Evolutionary conservation across 106 monocot species (phyloP).

Genomic region (Chionographis japonica): DNA sequence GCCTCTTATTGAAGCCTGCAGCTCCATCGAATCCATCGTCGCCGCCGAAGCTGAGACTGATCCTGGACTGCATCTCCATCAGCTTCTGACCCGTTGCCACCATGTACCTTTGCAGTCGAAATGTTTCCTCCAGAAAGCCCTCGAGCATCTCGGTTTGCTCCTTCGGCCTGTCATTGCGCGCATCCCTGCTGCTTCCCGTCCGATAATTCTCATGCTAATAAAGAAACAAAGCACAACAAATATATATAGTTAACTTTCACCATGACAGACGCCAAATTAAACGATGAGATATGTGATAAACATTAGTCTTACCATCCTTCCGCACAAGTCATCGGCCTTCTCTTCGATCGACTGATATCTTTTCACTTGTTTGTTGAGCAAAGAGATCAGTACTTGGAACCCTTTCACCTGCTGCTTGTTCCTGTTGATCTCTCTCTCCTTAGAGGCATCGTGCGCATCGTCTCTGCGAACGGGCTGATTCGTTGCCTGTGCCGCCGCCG

Average conservation of each 20-base stretch:
- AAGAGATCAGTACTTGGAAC: slow-evolving; percentile 31
- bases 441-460: neutral
- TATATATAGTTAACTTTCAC: no score
- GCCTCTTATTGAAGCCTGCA: slow-evolving; percentile 50
- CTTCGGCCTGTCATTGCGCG: slow-evolving; percentile 12
- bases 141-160: slow-evolving; percentile 41
- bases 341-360: slow-evolving; percentile 82
- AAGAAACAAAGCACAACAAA: neutral
- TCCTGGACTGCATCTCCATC: slow-evolving; percentile 60
- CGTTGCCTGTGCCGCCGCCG: slow-evolving; percentile 11
- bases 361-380: slow-evolving; percentile 76
- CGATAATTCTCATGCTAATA: slow-evolving; percentile 50
- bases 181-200: slow-evolving; percentile 14
- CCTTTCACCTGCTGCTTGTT: slow-evolving; percentile 30
- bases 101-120: slow-evolving; percentile 75
- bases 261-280: no score
- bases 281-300: neutral
- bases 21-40: slow-evolving; percentile 25
- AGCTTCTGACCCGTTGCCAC: slow-evolving; percentile 89
- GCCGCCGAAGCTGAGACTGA: slow-evolving; percentile 20
- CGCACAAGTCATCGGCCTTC: slow-evolving; percentile 69
- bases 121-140: slow-evolving; percentile 75
- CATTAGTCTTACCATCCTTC: slow-evolving; percentile 49
- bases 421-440: slow-evolving; percentile 12
- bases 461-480: neutral